These are phyloP conservation scores for Spatholobus suberectus DNA, from an alignment of 306 rosid genomes.

Conservation along the genomic window DNA sequence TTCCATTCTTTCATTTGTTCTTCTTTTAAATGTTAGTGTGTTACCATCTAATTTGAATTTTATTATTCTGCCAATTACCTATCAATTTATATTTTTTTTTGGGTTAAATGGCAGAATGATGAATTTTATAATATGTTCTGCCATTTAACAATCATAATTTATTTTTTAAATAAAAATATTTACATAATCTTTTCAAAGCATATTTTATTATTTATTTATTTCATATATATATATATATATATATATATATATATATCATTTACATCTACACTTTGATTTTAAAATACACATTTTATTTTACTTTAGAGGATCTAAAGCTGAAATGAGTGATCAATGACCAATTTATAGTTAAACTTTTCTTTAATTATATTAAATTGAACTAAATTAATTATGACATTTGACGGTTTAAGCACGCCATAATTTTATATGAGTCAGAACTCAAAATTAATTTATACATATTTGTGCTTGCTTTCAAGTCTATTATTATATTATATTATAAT, in stretches of 20 bases:
- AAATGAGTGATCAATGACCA: neutral
- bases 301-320: neutral
- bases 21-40: neutral
- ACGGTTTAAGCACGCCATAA: neutral
- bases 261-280: neutral
- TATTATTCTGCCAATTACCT: neutral
- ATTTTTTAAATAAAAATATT: neutral
- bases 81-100: no score
- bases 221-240: no score
- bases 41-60: neutral
- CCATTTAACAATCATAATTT: neutral
- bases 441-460: neutral
- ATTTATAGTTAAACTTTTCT: neutral
- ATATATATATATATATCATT: no score
- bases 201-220: no score
- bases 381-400: slow-evolving; percentile 16
- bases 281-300: neutral
- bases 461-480: neutral
- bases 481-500: neutral
- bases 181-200: no score
- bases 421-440: neutral
- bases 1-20: neutral
- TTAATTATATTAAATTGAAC: neutral
- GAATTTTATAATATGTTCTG: neutral
- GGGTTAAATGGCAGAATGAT: neutral